Percentiles rank a stretch among this genome's conserved stretches.
These are phyloP conservation scores for Sporothrix globosa DNA, from an alignment of 2,329 filamentous ascomycete genomes.

Conservation along the genomic window DNA sequence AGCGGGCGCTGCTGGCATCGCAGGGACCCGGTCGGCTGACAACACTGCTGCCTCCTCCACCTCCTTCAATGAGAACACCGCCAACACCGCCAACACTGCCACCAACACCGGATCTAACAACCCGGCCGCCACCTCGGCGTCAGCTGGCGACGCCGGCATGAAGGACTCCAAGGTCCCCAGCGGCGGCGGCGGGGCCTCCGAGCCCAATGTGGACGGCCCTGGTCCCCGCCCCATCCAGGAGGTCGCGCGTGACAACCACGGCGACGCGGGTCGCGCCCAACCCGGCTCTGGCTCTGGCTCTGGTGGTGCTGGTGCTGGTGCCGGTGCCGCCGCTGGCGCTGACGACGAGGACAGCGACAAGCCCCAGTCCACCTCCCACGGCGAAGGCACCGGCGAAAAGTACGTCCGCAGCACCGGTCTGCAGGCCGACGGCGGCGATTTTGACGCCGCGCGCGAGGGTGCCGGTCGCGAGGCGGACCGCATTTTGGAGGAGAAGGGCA, in stretches of 20 bases:
- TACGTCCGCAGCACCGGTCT: conserved; percentile 63
- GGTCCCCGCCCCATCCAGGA: conserved; percentile 50
- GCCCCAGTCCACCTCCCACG: conserved; percentile 42
- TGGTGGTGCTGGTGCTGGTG: not conserved
- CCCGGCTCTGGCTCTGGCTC: not conserved
- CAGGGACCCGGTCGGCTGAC: not conserved
- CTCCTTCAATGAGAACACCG: not conserved
- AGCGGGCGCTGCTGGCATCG: not conserved
- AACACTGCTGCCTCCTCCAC: not conserved
- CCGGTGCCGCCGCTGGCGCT: not conserved
- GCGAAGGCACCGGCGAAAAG: conserved; percentile 58
- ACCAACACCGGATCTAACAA: not conserved
- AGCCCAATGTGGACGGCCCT: conserved; percentile 46
- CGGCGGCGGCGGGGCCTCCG: conserved; percentile 22
- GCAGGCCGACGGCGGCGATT: conserved; percentile 67
- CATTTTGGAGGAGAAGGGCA: conserved; percentile 45
- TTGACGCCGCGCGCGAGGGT: conserved; percentile 65
- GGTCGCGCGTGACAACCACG: conserved; percentile 44
- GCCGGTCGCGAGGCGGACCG: conserved; percentile 69
- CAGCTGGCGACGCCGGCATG: conserved; percentile 29
- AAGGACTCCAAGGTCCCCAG: conserved; percentile 31
- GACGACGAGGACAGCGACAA: conserved; percentile 34
- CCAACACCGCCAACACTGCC: not conserved
- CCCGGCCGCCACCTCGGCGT: conserved; percentile 11
- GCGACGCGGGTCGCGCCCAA: conserved; percentile 40